These are phyloP conservation scores for Fusarium nelsonii DNA, from an alignment of 2,329 filamentous ascomycete species.

Conservation along the genomic window DNA sequence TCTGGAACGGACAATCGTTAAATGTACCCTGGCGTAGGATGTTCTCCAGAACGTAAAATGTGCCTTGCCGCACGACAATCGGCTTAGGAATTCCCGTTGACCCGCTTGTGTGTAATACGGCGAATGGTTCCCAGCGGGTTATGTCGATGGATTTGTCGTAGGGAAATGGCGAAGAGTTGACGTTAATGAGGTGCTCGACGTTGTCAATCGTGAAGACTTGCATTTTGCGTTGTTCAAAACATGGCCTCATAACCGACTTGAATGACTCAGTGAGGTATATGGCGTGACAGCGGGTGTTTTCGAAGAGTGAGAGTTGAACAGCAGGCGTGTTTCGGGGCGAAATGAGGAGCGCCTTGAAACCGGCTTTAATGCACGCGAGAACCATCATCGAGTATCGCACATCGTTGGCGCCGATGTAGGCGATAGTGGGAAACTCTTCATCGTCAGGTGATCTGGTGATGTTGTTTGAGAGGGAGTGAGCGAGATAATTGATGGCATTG, in stretches of 20 bases:
- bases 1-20: rapidly evolving
- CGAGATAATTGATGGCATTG: constrained; percentile 6
- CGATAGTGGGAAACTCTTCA: background rate
- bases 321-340: background rate
- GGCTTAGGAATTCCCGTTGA: constrained; percentile 13
- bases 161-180: background rate
- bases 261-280: background rate
- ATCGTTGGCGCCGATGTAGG: constrained; percentile 9
- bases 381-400: background rate
- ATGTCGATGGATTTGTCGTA: background rate
- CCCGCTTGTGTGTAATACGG: constrained; percentile 15
- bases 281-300: background rate
- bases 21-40: rapidly evolving
- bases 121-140: constrained; percentile 7
- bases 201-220: background rate
- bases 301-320: constrained; percentile 11
- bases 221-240: background rate
- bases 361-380: background rate
- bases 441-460: background rate
- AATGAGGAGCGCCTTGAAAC: constrained; percentile 11
- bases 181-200: background rate
- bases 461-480: background rate
- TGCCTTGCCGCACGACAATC: background rate
- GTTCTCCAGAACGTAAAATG: background rate
- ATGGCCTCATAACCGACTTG: background rate